A percentile compares a stretch with the other conserved stretches of the same genome.
phyloP scores from a whole-genome alignment of 371 early-diverging fungal species.

The Basidiobolus heterosporus region DNA sequence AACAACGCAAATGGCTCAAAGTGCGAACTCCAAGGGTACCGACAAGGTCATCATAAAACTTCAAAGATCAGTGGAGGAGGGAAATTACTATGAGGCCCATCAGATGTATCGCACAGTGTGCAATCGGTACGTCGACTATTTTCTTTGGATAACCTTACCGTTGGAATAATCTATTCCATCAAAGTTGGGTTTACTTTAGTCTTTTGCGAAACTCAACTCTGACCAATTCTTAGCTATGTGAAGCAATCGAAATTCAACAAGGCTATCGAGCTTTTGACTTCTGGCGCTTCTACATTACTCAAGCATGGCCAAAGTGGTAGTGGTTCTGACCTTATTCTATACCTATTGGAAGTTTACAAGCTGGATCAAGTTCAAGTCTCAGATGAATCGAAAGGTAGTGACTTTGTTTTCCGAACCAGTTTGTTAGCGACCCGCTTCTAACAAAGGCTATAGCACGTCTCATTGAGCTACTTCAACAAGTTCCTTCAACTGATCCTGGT shows the following conservation, averaged over 20 bases:
- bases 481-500: conserved; percentile 8
- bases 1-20: background rate
- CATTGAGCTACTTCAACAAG: conserved; percentile 11
- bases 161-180: background rate
- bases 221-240: conserved; percentile 43
- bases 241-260: conserved; percentile 65
- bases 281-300: conserved; percentile 60
- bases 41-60: conserved; percentile 51
- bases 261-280: conserved; percentile 58
- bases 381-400: conserved; percentile 44
- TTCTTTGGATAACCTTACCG: background rate
- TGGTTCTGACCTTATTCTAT: conserved; percentile 65
- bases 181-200: too few relatives aligned
- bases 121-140: conserved; percentile 37
- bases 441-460: conserved; percentile 13
- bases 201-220: too few relatives aligned
- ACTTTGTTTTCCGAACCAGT: background rate
- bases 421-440: conserved; percentile 5
- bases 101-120: conserved; percentile 84
- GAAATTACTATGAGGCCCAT: conserved; percentile 83
- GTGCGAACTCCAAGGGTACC: conserved; percentile 37
- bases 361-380: conserved; percentile 48
- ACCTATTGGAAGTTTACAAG: conserved; percentile 66
- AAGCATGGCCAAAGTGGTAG: conserved; percentile 66
- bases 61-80: conserved; percentile 45